A percentile compares a stretch with the other conserved stretches of the same genome.
Evolutionary conservation across 805 yeast genomes (phyloP).

Genomic region (Cyberlindnera veronae): DNA sequence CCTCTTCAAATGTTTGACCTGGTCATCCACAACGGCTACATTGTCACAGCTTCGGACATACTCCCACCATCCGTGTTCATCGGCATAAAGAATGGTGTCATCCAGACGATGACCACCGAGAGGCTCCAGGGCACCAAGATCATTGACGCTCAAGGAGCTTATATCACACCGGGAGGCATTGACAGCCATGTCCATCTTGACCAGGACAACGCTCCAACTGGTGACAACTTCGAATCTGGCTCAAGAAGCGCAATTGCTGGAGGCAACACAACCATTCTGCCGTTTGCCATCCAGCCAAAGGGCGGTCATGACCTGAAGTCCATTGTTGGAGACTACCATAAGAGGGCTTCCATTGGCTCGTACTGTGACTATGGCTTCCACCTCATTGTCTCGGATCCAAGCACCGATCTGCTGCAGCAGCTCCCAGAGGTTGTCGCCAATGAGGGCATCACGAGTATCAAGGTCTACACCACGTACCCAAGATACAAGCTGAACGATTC

Average conservation of each 20-base stretch:
- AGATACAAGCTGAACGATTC: slow-evolving; percentile 38
- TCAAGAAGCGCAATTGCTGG: slow-evolving; percentile 46
- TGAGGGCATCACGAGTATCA: slow-evolving; percentile 23
- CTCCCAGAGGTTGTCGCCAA: slow-evolving; percentile 32
- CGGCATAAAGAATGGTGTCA: slow-evolving; percentile 39
- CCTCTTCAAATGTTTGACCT: slow-evolving; percentile 15
- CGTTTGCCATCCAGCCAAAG: slow-evolving; percentile 44
- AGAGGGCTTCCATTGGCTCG: slow-evolving; percentile 29
- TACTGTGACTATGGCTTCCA: slow-evolving; percentile 50
- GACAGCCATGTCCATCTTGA: slow-evolving; percentile 49
- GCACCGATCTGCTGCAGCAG: slow-evolving; percentile 29
- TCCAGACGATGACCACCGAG: slow-evolving; percentile 34
- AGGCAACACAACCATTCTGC: slow-evolving; percentile 46
- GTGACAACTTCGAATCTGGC: slow-evolving; percentile 43
- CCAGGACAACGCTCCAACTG: slow-evolving; percentile 39
- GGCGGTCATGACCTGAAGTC: slow-evolving; percentile 28
- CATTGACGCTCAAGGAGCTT: slow-evolving; percentile 46
- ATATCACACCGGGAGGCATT: slow-evolving; percentile 49
- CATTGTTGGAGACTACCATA: slow-evolving; percentile 33
- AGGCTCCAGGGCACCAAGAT: slow-evolving; percentile 25
- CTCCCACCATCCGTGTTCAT: slow-evolving; percentile 36
- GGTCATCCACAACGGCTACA: slow-evolving; percentile 31
- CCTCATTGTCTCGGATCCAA: slow-evolving; percentile 38
- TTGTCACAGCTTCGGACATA: slow-evolving; percentile 32
- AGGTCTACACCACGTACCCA: slow-evolving; percentile 44